These are phyloP conservation scores for Aspergillus brunneoviolaceus DNA, from an alignment of 2,329 filamentous ascomycete species.

Conservation along the genomic window DNA sequence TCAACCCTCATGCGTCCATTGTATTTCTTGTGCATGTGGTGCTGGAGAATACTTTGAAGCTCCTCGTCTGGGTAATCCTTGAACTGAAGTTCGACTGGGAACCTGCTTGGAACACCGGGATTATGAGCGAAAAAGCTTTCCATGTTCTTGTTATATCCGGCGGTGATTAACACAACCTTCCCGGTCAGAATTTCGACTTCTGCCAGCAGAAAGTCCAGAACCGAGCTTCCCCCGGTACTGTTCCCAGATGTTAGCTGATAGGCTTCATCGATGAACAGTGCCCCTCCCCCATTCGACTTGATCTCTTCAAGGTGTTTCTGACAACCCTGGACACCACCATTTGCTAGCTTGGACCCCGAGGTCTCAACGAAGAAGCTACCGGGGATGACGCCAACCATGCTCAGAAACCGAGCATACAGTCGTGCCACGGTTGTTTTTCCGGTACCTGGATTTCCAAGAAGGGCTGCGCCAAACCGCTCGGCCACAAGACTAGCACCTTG, in stretches of 20 bases:
- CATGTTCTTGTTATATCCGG: conserved; percentile 73
- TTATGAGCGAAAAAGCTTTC: conserved; percentile 75
- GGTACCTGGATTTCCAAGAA: conserved; percentile 75
- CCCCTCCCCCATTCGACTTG: conserved; percentile 61
- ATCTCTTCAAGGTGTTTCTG: conserved; percentile 60
- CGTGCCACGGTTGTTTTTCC: conserved; percentile 77
- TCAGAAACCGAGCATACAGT: conserved; percentile 66
- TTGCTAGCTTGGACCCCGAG: conserved; percentile 65
- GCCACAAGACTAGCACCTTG: conserved; percentile 57
- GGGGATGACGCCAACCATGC: conserved; percentile 60
- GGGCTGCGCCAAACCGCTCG: conserved; percentile 61
- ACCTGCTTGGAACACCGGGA: conserved; percentile 66
- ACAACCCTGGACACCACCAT: conserved; percentile 58
- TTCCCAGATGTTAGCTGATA: conserved; percentile 68
- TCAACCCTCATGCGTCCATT: conserved; percentile 58
- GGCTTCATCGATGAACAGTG: conserved; percentile 75
- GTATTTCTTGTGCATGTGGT: conserved; percentile 57
- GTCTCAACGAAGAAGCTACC: conserved; percentile 64
- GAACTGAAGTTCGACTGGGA: conserved; percentile 66
- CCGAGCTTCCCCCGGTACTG: conserved; percentile 51
- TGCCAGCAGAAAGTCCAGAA: conserved; percentile 67
- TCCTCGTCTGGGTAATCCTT: conserved; percentile 68
- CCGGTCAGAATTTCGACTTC: conserved; percentile 71
- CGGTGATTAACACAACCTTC: conserved; percentile 69
- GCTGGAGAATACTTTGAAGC: conserved; percentile 60